Conservation (phyloP, 345 rosid genomes). For the Arabidopsis arenosa region DNA sequence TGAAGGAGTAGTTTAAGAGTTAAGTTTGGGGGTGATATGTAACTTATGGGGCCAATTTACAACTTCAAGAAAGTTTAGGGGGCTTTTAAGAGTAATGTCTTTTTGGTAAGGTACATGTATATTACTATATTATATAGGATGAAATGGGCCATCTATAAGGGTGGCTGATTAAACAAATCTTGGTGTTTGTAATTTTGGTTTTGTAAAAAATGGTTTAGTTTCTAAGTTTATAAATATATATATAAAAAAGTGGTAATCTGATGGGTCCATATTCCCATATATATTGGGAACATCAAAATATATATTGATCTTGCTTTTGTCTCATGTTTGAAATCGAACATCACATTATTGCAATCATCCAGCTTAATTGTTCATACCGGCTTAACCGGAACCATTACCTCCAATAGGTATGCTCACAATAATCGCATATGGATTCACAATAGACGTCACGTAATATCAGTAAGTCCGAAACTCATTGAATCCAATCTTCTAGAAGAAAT, state of each 20-base stretch:
- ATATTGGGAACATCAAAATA: background rate
- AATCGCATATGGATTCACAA: too few species aligned
- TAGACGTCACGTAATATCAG: too few species aligned
- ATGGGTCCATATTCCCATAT: background rate
- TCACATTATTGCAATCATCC: background rate
- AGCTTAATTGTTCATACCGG: background rate
- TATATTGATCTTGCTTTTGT: background rate
- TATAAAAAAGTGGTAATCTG: background rate
- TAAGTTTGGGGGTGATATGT: background rate
- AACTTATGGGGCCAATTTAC: slow-evolving; percentile 30
- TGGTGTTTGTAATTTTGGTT: slow-evolving; percentile 12
- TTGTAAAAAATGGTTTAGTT: background rate
- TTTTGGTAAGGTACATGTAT: slow-evolving; percentile 14
- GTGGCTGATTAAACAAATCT: background rate
- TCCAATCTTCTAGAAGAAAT: too few species aligned
- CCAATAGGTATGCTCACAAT: too few species aligned
- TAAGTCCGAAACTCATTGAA: too few species aligned
- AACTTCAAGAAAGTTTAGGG: slow-evolving; percentile 29
- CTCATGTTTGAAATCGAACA: background rate
- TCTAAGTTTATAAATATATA: background rate
- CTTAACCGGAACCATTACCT: too few species aligned
- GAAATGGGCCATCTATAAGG: background rate
- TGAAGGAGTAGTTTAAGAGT: slow-evolving; percentile 41
- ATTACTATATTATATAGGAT: background rate
- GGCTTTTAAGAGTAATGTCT: background rate